Evolutionary conservation across 169 alveolate species (phyloP).

Genomic region (Amoebophrya sp.): DNA sequence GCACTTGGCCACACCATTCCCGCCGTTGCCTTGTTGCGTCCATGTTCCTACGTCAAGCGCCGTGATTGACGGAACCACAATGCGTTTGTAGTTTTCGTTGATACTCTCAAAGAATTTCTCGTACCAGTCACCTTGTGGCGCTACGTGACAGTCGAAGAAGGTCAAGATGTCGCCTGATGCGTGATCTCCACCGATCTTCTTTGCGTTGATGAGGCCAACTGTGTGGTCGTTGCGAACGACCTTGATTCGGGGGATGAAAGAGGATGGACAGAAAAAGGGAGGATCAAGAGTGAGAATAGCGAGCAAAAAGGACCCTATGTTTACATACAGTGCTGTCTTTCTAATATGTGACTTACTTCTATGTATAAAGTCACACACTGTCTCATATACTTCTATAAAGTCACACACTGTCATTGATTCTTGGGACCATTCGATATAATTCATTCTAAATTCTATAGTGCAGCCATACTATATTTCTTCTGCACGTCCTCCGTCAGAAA

Average conservation of each 20-base stretch:
- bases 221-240: slow-evolving; percentile 36
- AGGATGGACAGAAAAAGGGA: too few species aligned
- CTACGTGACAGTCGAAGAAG: slow-evolving; percentile 47
- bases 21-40: slow-evolving; percentile 37
- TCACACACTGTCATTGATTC: too few species aligned
- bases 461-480: too few species aligned
- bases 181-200: slow-evolving; percentile 44
- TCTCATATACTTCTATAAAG: too few species aligned
- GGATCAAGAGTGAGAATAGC: too few species aligned
- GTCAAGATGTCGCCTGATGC: slow-evolving; percentile 41
- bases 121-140: slow-evolving; percentile 36
- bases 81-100: slow-evolving; percentile 39
- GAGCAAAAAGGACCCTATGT: too few species aligned
- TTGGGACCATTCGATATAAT: too few species aligned
- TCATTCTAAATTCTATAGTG: too few species aligned
- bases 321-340: too few species aligned
- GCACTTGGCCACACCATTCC: slow-evolving; percentile 45
- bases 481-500: background rate
- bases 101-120: slow-evolving; percentile 36
- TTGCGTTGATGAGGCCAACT: slow-evolving; percentile 44
- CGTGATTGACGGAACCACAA: slow-evolving; percentile 46
- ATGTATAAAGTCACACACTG: too few species aligned
- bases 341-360: too few species aligned
- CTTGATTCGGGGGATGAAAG: background rate
- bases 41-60: slow-evolving; percentile 47